Evolutionary conservation across 371 early-diverging fungal genomes (phyloP), one percentile per base, ranked within the genome.

Genomic region (Rhizopus stolonifer): DNA sequence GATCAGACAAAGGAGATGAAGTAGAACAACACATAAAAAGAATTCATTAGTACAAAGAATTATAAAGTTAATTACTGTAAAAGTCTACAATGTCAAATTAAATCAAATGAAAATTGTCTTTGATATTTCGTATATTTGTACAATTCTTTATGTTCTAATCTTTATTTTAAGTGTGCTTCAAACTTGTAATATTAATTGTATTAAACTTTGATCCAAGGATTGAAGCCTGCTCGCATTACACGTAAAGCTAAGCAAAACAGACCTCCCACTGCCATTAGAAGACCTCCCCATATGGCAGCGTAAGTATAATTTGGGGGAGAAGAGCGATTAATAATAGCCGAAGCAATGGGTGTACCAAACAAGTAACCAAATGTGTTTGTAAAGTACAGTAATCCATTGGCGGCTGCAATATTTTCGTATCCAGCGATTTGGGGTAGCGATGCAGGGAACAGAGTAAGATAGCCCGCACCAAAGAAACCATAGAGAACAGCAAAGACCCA

Each of bases 381-480:
- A 48, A 70, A 48, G 38, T 75, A 83, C 31, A 80, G 48, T 21
- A 81, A 42, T 2, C 82, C 82, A 38, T 73, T 60, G 24, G 74
- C 77, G 3, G 82, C 65, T 3, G 74, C 67, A 34, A 83, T 54
- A 39, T 74, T 60, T 1, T 64, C 69, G 19, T 70, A 43, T 0
- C 81, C 79, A 21, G 78, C 79, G 10, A 78, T 69, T 45, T 81
- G 69, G 42, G 78, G 73, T 2, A 67, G 64, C 26, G 73, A 76
- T 6, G 78, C 71, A 6, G 78, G 70, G 5, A 74, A 61, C 49
- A 83, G 52, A 1, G 74, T 67, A 40, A 86, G 68, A 49, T 80
- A 83, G 7, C 82, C 81, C 5, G 84, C 81, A 18, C 80, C 81
- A 49, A 79, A 80, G 50, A 78, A 65, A 4, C 82, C 84, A 23